These are phyloP conservation scores for Erythrophleum fordii DNA, from an alignment of 306 rosid genomes.

Conservation along the genomic window DNA sequence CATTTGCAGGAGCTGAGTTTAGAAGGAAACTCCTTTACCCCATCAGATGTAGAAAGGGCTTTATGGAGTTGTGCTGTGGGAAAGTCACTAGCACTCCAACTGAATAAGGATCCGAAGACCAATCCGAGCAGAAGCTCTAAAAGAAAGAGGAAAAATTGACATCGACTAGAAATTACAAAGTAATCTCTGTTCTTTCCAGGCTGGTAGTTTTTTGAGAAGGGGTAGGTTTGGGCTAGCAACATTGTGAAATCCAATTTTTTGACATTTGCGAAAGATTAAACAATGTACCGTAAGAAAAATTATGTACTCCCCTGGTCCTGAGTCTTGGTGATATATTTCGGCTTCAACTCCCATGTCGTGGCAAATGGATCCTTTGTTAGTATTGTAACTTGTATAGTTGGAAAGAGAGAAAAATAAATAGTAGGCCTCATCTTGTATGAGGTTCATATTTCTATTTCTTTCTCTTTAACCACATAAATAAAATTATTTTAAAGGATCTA, in stretches of 20 bases:
- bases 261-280: background rate
- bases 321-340: background rate
- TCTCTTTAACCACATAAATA: no score
- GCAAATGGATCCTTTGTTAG: background rate
- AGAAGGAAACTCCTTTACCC: constrained; percentile 60
- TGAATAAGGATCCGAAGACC: constrained; percentile 45
- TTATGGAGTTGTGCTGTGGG: constrained; percentile 74
- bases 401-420: background rate
- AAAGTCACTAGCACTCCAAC: constrained; percentile 49
- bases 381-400: no score
- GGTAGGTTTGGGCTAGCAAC: background rate
- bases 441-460: no score
- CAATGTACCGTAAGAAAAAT: background rate
- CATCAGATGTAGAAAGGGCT: constrained; percentile 91
- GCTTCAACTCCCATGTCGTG: background rate
- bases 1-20: constrained; percentile 76
- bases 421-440: background rate
- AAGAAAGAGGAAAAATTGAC: constrained; percentile 75
- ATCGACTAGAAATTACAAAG: constrained; percentile 19
- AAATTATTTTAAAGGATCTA: no score
- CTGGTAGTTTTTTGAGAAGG: background rate
- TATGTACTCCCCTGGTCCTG: background rate
- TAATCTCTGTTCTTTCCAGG: background rate
- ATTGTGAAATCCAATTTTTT: background rate
- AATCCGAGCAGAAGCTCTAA: constrained; percentile 48